Base-by-base conservation (phyloP, 495 filamentous ascomycete genomes). In the Filosporella fistucella region DNA sequence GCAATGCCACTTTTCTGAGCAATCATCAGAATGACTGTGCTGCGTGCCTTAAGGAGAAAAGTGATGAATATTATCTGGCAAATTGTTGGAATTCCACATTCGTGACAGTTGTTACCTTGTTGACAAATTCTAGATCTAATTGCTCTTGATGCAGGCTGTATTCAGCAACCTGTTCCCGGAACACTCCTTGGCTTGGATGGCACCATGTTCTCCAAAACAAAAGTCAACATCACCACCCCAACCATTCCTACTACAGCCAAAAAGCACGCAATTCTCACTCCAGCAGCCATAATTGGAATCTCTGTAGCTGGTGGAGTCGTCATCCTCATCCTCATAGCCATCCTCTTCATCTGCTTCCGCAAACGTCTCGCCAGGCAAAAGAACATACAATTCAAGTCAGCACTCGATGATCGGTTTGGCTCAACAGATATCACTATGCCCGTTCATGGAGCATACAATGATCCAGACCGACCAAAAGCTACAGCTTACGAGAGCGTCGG, bases 271-370 rank as follows among this genome's bases (percentile, higher is more conserved):
- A 64, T 67, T 1, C 46, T 76, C 8, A 68, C 61, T 7, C 58
- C 68, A 18, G 73, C 68, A 12, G 68, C 68, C 1, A 68, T 72
- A 22, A 71, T 72, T 11, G 75, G 74, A 41, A 70, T 77, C 26
- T 67, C 66, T 38, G 63, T 76, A 36, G 72, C 63, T n/a, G 67
- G 59, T 1, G 49, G 70, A 4, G 66, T 65, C 6, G 45, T 72
- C 0, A 30, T 72, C 41, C 64, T 78, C 16, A 50, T 58, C n/a
- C 11, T 69, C 0, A 24, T 57, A 13, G 70, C 72, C 32, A 67
- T 65, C 39, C 61, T 62, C 45, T 59, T 76, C 29, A 60, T 76
- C 5, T 63, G 66, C 46, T 65, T 63, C 37, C 70, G 72, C 14
- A 75, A 73, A 56, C 68, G 70, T 8, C 33, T 28, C 2, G 26